These are phyloP conservation scores for Suillus discolor DNA, from an alignment of 768 basidiomycete species.

Conservation along the genomic window DNA sequence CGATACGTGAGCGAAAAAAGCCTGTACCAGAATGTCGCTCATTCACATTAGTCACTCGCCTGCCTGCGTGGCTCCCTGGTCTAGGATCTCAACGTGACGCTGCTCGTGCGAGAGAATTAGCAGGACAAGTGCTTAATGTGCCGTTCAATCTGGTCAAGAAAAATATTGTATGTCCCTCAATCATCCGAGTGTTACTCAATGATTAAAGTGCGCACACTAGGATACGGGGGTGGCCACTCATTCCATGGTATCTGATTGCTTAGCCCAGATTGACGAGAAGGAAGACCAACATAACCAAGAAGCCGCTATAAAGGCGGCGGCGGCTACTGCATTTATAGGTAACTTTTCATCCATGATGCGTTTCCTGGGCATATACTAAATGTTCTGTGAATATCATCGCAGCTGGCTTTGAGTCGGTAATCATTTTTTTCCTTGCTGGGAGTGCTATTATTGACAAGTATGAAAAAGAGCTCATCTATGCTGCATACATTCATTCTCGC, in stretches of 20 bases:
- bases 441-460: neutral
- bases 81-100: constrained; percentile 23
- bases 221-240: constrained; percentile 18
- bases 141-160: constrained; percentile 29
- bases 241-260: constrained; percentile 29
- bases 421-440: neutral
- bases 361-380: neutral
- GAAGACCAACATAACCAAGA: constrained; percentile 21
- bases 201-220: constrained; percentile 6
- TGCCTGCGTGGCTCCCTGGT: constrained; percentile 30
- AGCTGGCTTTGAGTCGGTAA: constrained; percentile 30
- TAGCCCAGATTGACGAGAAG: constrained; percentile 20
- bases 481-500: constrained; percentile 29
- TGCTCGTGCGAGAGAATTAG: constrained; percentile 15
- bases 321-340: constrained; percentile 30
- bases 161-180: constrained; percentile 22
- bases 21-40: neutral
- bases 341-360: neutral
- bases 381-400: neutral
- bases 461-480: constrained; percentile 24
- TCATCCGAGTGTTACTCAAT: neutral
- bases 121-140: constrained; percentile 21
- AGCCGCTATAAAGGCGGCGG: constrained; percentile 27
- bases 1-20: constrained; percentile 20
- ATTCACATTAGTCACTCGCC: constrained; percentile 17